phyloP scores from a whole-genome alignment of 2,329 filamentous ascomycete species.

The Arachnomyces sp. region DNA sequence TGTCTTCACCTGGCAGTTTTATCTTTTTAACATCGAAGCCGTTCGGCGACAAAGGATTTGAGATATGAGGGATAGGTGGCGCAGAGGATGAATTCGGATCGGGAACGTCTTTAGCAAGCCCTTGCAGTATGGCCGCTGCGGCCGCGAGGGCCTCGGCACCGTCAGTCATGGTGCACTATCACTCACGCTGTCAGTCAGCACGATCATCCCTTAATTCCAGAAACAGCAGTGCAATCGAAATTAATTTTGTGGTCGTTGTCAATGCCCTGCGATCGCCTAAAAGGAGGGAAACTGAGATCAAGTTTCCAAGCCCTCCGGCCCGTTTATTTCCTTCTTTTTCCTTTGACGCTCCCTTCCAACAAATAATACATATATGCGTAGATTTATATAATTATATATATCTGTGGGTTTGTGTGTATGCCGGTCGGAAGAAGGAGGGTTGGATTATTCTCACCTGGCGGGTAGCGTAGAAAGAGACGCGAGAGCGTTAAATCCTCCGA shows the following conservation, averaged over 20 bases:
- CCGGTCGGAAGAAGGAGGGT: background rate
- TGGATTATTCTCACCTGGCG: conserved; percentile 4
- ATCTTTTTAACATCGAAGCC: conserved; percentile 48
- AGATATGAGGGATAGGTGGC: conserved; percentile 28
- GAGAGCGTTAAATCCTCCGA: conserved; percentile 3
- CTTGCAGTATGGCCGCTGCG: conserved; percentile 39
- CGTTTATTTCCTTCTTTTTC: too few relatives aligned
- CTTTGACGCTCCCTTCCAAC: too few relatives aligned
- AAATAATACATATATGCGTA: too few relatives aligned
- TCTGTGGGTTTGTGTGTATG: too few relatives aligned
- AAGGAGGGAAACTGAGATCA: too few relatives aligned
- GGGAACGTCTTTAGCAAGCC: conserved; percentile 36
- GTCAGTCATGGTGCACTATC: conserved; percentile 38
- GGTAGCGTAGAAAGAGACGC: conserved; percentile 4
- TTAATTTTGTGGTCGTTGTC: too few relatives aligned
- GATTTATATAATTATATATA: too few relatives aligned
- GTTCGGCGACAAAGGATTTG: conserved; percentile 34
- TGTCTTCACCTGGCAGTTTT: conserved; percentile 69
- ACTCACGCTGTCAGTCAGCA: background rate
- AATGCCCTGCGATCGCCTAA: too few relatives aligned
- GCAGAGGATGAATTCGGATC: conserved; percentile 26
- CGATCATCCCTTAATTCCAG: too few relatives aligned
- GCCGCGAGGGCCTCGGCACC: conserved; percentile 42
- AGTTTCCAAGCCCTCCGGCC: too few relatives aligned
- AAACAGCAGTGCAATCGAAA: too few relatives aligned